These are phyloP conservation scores for Nemania serpens DNA, from an alignment of 2,329 filamentous ascomycete genomes.

Conservation along the genomic window DNA sequence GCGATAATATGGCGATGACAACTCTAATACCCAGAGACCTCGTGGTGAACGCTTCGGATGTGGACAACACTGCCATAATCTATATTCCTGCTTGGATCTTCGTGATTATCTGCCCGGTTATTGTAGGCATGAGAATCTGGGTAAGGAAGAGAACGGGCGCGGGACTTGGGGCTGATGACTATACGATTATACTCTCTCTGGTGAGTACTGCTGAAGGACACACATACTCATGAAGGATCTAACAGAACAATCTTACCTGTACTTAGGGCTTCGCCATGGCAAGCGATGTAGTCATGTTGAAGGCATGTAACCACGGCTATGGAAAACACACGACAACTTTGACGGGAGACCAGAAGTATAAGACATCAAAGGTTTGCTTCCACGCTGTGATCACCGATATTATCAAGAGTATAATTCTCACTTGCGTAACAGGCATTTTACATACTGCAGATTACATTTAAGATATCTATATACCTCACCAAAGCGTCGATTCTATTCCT, in stretches of 20 bases:
- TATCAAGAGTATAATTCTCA: neutral
- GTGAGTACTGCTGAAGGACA: neutral
- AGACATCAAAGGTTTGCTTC: constrained; percentile 36
- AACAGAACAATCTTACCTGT: neutral
- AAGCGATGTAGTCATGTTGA: constrained; percentile 35
- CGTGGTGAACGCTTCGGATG: neutral
- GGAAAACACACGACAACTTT: constrained; percentile 34
- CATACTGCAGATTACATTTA: constrained; percentile 42
- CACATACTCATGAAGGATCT: neutral
- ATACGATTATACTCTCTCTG: constrained; percentile 32
- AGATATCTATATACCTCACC: constrained; percentile 41
- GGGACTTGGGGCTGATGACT: constrained; percentile 38
- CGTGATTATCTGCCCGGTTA: constrained; percentile 33
- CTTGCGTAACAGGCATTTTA: constrained; percentile 36
- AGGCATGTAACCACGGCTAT: constrained; percentile 39
- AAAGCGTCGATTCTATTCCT: constrained; percentile 42
- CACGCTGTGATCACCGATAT: neutral
- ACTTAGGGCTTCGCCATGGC: constrained; percentile 35
- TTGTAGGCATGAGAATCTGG: constrained; percentile 38
- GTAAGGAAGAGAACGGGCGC: constrained; percentile 34
- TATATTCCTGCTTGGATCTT: constrained; percentile 37
- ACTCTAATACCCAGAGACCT: neutral
- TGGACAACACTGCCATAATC: constrained; percentile 23
- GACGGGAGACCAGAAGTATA: constrained; percentile 26
- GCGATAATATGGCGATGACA: neutral